Evolutionary conservation across 305 asterid genomes (phyloP).

Genomic region (Solanum hybrid): DNA sequence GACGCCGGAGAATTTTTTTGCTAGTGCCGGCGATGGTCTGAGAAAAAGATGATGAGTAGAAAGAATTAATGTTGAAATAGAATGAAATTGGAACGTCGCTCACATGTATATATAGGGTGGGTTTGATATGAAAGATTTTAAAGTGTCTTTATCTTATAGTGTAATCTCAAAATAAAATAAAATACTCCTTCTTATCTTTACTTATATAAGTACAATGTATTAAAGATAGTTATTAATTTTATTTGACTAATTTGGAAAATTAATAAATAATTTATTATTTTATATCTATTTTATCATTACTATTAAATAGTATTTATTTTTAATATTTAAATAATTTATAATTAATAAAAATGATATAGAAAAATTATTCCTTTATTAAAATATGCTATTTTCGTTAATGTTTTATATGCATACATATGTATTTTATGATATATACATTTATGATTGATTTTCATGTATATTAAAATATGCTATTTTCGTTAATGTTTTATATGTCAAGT

Average conservation of each 20-base stretch:
- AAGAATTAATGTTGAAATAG: not conserved
- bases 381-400: no score
- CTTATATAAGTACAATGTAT: no score
- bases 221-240: no score
- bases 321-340: no score
- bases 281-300: no score
- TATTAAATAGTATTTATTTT: no score
- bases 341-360: no score
- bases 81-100: not conserved
- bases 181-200: not conserved
- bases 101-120: not conserved
- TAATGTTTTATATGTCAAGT: not conserved
- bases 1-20: not conserved
- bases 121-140: not conserved
- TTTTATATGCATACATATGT: not conserved
- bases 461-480: not conserved
- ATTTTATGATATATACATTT: not conserved
- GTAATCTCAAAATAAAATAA: not conserved
- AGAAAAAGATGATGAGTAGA: no score
- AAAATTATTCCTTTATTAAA: no score
- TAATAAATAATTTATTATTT: no score
- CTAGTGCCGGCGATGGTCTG: not conserved
- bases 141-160: not conserved
- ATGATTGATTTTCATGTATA: not conserved
- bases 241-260: no score